Evolutionary conservation across 1,284 basidiomycete species (phyloP).

Genomic region (Fomitopsis palustris): DNA sequence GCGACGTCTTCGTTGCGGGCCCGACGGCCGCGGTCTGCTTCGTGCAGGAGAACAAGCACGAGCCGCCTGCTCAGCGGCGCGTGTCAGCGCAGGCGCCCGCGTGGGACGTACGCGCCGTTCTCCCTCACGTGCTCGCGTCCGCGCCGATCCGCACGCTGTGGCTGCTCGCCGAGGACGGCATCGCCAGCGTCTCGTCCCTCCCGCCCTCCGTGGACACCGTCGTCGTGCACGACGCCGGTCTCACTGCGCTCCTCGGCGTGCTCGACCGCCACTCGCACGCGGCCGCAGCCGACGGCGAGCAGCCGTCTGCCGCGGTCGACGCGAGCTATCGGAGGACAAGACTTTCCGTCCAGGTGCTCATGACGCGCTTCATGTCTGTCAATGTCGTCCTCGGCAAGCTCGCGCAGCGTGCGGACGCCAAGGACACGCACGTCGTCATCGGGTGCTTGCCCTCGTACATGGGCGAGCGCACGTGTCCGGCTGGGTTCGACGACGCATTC

Average conservation of each 20-base stretch:
- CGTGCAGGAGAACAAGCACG: not conserved
- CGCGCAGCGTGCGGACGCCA: not conserved
- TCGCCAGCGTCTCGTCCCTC: not conserved
- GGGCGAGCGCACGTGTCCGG: not conserved
- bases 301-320: no score
- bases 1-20: not conserved
- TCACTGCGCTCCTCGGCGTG: not conserved
- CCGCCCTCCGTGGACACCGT: not conserved
- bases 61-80: not conserved
- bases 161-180: not conserved
- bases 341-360: not conserved
- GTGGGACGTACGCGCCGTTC: not conserved
- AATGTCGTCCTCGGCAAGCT: not conserved
- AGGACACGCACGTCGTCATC: not conserved
- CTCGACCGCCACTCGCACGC: not conserved
- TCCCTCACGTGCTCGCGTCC: not conserved
- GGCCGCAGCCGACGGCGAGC: not conserved
- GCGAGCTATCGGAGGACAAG: not conserved
- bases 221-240: not conserved
- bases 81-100: not conserved
- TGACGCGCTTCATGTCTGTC: not conserved
- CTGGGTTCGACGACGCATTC: not conserved
- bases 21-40: not conserved
- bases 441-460: not conserved
- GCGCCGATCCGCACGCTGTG: not conserved